Evolutionary conservation across 2,329 filamentous ascomycete genomes (phyloP).

Genomic region (Neonectria ditissima): DNA sequence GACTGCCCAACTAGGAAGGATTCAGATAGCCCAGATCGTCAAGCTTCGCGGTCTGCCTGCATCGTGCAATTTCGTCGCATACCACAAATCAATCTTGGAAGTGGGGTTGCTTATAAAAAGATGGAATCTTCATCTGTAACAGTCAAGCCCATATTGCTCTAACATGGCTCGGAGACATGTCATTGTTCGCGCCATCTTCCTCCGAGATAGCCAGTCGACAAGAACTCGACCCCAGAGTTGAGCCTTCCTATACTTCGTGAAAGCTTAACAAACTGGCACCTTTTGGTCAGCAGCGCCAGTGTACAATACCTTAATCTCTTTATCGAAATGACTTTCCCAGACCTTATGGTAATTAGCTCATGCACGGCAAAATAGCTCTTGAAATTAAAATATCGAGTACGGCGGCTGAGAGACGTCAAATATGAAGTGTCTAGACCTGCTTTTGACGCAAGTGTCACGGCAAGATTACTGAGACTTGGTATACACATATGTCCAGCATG

Average conservation of each 20-base stretch:
- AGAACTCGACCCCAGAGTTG: constrained; percentile 8
- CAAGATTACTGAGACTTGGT: neutral
- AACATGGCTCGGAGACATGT: too few relatives aligned
- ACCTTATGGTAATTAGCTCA: too few relatives aligned
- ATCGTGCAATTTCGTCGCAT: neutral
- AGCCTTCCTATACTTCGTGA: constrained; percentile 19
- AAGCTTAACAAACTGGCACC: neutral
- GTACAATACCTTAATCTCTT: too few relatives aligned
- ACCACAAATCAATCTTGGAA: neutral
- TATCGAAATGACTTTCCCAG: too few relatives aligned
- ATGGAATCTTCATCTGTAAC: neutral
- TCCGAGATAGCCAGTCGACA: constrained; percentile 11
- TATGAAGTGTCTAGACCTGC: neutral
- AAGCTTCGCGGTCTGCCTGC: neutral
- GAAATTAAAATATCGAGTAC: too few relatives aligned
- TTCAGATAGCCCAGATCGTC: neutral
- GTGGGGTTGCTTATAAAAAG: neutral
- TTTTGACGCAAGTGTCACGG: neutral
- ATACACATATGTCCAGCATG: neutral
- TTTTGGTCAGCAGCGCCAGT: constrained; percentile 3
- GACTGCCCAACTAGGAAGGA: constrained; percentile 55
- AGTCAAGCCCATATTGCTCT: too few relatives aligned
- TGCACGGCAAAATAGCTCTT: too few relatives aligned
- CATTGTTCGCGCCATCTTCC: too few relatives aligned
- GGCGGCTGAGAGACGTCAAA: neutral